Conservation (phyloP, 495 filamentous ascomycete genomes). For the Aspergillus wentii region DNA sequence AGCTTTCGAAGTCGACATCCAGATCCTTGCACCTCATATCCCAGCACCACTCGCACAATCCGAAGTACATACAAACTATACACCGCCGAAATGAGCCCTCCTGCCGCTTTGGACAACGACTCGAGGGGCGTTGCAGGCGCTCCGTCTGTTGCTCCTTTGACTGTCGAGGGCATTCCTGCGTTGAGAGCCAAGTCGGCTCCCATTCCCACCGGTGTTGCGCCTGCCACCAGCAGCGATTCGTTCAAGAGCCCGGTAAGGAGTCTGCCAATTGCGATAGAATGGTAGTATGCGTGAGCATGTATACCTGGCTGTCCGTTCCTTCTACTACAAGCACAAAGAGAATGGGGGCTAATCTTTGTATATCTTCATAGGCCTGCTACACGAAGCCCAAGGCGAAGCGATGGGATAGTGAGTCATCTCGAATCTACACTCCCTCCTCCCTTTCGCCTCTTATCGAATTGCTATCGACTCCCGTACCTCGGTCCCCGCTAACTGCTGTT, state of each 20-base stretch:
- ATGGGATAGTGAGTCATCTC: slow-evolving; percentile 82
- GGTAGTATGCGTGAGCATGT: too few relatives aligned
- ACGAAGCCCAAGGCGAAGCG: slow-evolving; percentile 75
- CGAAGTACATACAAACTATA: background rate
- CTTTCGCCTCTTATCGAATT: background rate
- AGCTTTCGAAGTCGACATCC: too few relatives aligned
- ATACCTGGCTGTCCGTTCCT: too few relatives aligned
- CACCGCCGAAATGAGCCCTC: slow-evolving; percentile 32
- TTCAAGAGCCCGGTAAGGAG: slow-evolving; percentile 75
- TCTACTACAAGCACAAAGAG: too few relatives aligned
- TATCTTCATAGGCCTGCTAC: slow-evolving; percentile 33
- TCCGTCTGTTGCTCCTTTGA: slow-evolving; percentile 56
- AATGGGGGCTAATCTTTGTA: slow-evolving; percentile 2
- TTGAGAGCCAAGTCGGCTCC: slow-evolving; percentile 63
- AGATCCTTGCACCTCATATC: slow-evolving; percentile 1
- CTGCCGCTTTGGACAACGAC: slow-evolving; percentile 35
- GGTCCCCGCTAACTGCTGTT: slow-evolving; percentile 9
- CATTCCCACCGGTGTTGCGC: slow-evolving; percentile 70
- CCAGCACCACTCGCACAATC: slow-evolving; percentile 2
- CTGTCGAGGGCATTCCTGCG: slow-evolving; percentile 62
- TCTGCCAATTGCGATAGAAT: too few relatives aligned
- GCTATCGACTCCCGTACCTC: too few relatives aligned
- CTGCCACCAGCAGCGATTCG: slow-evolving; percentile 69
- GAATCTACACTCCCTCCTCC: background rate
- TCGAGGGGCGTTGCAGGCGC: slow-evolving; percentile 33